These are phyloP conservation scores for Leccinum olivaceopallidum DNA, from an alignment of 768 basidiomycete species.

Conservation along the genomic window DNA sequence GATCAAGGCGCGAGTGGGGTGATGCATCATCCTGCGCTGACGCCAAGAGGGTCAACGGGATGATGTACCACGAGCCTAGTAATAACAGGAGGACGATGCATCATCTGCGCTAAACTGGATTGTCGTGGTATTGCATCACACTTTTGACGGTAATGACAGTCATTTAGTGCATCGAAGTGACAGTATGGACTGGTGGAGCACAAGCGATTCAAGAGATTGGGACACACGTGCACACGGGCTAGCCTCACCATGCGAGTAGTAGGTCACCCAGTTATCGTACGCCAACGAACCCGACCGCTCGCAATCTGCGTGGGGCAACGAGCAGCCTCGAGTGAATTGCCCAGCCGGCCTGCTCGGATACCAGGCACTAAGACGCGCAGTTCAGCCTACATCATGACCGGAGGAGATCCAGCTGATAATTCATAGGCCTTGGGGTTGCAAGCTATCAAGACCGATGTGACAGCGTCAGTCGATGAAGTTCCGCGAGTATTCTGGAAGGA, in stretches of 20 bases:
- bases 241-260: neutral
- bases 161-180: too few relatives aligned
- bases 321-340: slow-evolving; percentile 5
- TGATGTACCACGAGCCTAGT: too few relatives aligned
- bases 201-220: too few relatives aligned
- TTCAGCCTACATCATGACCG: neutral
- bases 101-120: too few relatives aligned
- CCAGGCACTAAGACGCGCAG: neutral
- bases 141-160: too few relatives aligned
- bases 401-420: neutral
- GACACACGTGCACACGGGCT: neutral
- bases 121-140: too few relatives aligned
- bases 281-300: slow-evolving; percentile 21
- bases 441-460: slow-evolving; percentile 10
- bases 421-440: neutral
- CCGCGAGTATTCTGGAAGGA: slow-evolving; percentile 16
- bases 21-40: too few relatives aligned
- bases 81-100: too few relatives aligned
- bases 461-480: neutral
- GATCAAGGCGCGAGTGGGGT: too few relatives aligned
- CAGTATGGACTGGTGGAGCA: too few relatives aligned
- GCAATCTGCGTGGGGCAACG: slow-evolving; percentile 14
- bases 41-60: too few relatives aligned
- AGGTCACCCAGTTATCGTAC: slow-evolving; percentile 9
- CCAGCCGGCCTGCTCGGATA: neutral